These are phyloP conservation scores for Mucuna pruriens DNA, from an alignment of 306 rosid species.

Conservation along the genomic window DNA sequence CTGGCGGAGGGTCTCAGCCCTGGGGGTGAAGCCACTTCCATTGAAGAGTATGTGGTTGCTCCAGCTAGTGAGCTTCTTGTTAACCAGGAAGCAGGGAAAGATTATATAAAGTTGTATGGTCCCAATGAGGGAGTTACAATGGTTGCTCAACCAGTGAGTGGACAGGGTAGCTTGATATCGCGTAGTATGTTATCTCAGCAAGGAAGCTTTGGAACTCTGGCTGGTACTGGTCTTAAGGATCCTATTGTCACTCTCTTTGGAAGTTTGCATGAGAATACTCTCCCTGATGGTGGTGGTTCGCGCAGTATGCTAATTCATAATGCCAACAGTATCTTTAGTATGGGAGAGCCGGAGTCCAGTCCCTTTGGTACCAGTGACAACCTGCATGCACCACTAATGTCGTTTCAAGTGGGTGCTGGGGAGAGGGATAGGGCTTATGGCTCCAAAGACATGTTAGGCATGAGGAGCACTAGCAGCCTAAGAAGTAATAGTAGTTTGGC, in stretches of 20 bases:
- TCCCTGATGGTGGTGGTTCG: constrained; percentile 67
- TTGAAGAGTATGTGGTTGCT: constrained; percentile 93
- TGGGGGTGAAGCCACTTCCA: constrained; percentile 78
- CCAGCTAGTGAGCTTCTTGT: constrained; percentile 67
- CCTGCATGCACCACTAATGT: constrained; percentile 69
- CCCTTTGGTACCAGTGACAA: constrained; percentile 70
- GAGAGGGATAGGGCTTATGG: constrained; percentile 59
- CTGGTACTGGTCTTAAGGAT: constrained; percentile 62
- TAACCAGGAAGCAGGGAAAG: constrained; percentile 68
- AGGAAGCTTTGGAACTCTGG: constrained; percentile 71
- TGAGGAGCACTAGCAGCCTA: constrained; percentile 61
- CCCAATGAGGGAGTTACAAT: constrained; percentile 83
- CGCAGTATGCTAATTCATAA: constrained; percentile 69
- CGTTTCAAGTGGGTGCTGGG: constrained; percentile 67
- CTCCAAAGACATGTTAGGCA: constrained; percentile 60
- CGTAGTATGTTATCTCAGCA: constrained; percentile 78
- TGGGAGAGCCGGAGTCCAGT: constrained; percentile 63
- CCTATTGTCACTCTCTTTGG: constrained; percentile 91
- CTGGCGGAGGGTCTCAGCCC: constrained; percentile 94
- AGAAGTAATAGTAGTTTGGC: constrained; percentile 47
- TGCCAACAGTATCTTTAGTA: constrained; percentile 71
- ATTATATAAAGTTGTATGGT: constrained; percentile 77
- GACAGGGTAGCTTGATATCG: constrained; percentile 78
- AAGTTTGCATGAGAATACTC: constrained; percentile 79
- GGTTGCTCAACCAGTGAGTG: constrained; percentile 82